These are phyloP conservation scores for Lyophyllum decastes DNA, from an alignment of 768 basidiomycete species.

Conservation along the genomic window DNA sequence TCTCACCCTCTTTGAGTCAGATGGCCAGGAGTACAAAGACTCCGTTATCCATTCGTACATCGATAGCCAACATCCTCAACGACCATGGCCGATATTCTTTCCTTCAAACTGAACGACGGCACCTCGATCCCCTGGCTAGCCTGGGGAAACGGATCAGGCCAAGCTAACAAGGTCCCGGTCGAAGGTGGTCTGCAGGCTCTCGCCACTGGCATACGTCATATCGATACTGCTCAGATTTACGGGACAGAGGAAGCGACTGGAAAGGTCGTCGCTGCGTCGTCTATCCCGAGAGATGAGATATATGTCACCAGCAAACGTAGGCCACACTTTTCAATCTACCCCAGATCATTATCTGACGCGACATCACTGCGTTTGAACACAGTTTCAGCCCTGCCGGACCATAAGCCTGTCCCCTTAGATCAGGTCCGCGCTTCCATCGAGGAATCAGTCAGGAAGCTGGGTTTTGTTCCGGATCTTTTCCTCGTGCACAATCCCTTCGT, in stretches of 20 bases:
- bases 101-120: conserved; percentile 31
- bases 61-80: not conserved
- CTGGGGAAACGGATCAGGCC: conserved; percentile 49
- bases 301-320: conserved; percentile 29
- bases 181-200: conserved; percentile 29
- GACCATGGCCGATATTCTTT: conserved; percentile 24
- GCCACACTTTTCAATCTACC: not conserved
- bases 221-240: conserved; percentile 56
- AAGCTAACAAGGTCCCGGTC: conserved; percentile 32
- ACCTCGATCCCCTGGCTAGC: conserved; percentile 48
- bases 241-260: conserved; percentile 41
- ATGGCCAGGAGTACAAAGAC: not conserved
- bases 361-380: too few relatives aligned
- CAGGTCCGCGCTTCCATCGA: conserved; percentile 43
- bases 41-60: not conserved
- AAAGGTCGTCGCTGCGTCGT: conserved; percentile 14
- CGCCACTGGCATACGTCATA: conserved; percentile 45
- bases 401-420: conserved; percentile 25
- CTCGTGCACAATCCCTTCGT: conserved; percentile 48
- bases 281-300: conserved; percentile 9
- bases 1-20: not conserved
- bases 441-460: conserved; percentile 47
- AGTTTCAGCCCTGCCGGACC: conserved; percentile 10
- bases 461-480: conserved; percentile 51
- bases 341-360: not conserved